phyloP scores from a whole-genome alignment of 805 yeast species.

The Candida saitoana region DNA sequence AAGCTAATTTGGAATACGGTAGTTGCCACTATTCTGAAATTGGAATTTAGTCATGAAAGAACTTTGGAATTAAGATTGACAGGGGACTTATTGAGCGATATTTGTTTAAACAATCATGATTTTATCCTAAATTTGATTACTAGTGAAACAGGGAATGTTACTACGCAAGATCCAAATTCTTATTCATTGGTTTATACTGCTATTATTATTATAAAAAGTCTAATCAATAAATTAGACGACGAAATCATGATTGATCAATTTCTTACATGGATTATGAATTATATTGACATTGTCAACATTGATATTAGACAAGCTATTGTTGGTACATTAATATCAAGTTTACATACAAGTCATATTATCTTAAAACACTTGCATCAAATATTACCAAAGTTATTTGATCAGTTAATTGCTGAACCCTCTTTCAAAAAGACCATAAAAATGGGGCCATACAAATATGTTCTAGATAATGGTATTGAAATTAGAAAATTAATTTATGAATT shows the following conservation, averaged over 20 bases:
- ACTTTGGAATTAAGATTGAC: conserved; percentile 27
- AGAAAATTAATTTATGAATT: conserved; percentile 71
- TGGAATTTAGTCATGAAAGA: conserved; percentile 14
- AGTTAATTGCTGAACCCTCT: conserved; percentile 51
- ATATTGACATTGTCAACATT: conserved; percentile 33
- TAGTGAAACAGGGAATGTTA: conserved; percentile 3
- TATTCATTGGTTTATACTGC: conserved; percentile 22
- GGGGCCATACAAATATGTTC: conserved; percentile 83
- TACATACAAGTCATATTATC: conserved; percentile 51
- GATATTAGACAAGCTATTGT: conserved; percentile 57
- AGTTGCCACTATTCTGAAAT: conserved; percentile 13
- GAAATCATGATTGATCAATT: conserved; percentile 12
- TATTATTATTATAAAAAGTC: conserved; percentile 32
- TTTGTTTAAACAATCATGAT: conserved; percentile 9
- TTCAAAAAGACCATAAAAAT: conserved; percentile 66
- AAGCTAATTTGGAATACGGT: conserved; percentile 23
- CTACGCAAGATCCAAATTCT: conserved; percentile 14
- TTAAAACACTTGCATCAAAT: conserved; percentile 43
- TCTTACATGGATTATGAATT: conserved; percentile 15
- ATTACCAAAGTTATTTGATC: conserved; percentile 50
- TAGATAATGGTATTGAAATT: conserved; percentile 72
- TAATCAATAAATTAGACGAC: conserved; percentile 17
- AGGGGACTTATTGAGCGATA: conserved; percentile 34
- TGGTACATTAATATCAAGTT: conserved; percentile 53
- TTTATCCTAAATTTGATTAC: conserved; percentile 6